These are phyloP conservation scores for Boletus bicolor DNA, from an alignment of 768 basidiomycete genomes.

Conservation along the genomic window DNA sequence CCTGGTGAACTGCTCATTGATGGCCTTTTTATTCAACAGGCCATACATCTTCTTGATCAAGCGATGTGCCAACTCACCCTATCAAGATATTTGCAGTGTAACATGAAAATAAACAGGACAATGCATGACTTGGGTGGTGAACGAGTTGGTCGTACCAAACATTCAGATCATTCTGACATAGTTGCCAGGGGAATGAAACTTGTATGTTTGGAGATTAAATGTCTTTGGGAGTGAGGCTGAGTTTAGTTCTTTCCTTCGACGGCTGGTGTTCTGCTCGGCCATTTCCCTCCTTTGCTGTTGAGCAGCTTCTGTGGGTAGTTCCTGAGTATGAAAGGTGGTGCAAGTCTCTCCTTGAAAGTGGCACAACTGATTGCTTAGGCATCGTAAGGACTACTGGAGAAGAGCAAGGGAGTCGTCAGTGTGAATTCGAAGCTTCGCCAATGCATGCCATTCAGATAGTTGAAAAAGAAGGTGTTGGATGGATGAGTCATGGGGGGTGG, in stretches of 20 bases:
- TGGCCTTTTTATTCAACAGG: too few species aligned
- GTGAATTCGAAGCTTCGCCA: not conserved
- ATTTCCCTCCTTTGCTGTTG: not conserved
- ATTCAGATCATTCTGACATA: too few species aligned
- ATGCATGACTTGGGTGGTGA: too few species aligned
- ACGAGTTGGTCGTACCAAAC: too few species aligned
- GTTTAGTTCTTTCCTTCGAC: not conserved
- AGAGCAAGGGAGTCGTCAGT: not conserved
- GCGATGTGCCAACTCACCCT: not conserved
- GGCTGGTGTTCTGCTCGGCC: not conserved
- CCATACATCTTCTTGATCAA: not conserved
- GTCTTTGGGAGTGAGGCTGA: not conserved
- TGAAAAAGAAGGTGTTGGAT: not conserved
- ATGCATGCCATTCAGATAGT: not conserved
- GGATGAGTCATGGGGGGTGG: not conserved
- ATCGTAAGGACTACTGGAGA: not conserved
- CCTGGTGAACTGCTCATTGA: too few species aligned
- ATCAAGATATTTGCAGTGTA: not conserved
- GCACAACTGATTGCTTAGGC: not conserved
- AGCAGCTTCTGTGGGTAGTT: not conserved
- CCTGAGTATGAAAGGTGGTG: not conserved
- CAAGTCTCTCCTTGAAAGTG: not conserved
- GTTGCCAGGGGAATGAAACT: too few species aligned
- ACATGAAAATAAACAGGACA: too few species aligned
- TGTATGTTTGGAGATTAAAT: too few species aligned